These are phyloP conservation scores for Candida piceae DNA, from an alignment of 805 yeast genomes.

Conservation along the genomic window DNA sequence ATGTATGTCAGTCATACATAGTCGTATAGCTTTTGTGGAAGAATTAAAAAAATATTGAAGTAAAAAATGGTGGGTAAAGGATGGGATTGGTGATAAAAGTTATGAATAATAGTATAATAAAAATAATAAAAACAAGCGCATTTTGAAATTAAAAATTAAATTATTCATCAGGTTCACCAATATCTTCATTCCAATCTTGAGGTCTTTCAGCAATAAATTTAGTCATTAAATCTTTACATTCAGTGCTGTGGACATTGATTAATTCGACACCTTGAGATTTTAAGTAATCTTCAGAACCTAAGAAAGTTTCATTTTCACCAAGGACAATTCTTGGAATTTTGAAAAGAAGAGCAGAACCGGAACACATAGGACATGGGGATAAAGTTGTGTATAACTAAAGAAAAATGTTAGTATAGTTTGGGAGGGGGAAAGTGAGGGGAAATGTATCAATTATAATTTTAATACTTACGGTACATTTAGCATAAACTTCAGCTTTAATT, in stretches of 20 bases:
- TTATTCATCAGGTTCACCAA: constrained; percentile 42
- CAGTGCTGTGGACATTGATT: constrained; percentile 51
- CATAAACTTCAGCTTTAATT: constrained; percentile 71
- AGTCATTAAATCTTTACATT: constrained; percentile 68
- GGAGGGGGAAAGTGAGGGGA: too few relatives aligned
- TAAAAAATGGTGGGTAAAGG: too few relatives aligned
- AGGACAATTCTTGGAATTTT: constrained; percentile 82
- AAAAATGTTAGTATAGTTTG: constrained; percentile 6
- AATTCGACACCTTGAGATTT: constrained; percentile 64
- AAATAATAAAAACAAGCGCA: too few relatives aligned
- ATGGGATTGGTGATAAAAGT: too few relatives aligned
- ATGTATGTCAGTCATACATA: too few relatives aligned
- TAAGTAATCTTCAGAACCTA: constrained; percentile 80
- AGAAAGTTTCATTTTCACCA: constrained; percentile 81
- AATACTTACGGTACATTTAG: constrained; percentile 62
- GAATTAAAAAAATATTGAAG: too few relatives aligned
- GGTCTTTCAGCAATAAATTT: constrained; percentile 75
- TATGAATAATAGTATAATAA: too few relatives aligned
- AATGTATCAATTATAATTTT: too few relatives aligned
- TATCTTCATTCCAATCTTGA: constrained; percentile 78
- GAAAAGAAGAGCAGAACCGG: constrained; percentile 87
- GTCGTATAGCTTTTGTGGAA: too few relatives aligned
- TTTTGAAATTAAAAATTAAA: too few relatives aligned
- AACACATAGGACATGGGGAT: constrained; percentile 93
- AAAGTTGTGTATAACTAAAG: constrained; percentile 74